Evolutionary conservation across 306 rosid species (phyloP).

Genomic region (Cucurbita moschata): DNA sequence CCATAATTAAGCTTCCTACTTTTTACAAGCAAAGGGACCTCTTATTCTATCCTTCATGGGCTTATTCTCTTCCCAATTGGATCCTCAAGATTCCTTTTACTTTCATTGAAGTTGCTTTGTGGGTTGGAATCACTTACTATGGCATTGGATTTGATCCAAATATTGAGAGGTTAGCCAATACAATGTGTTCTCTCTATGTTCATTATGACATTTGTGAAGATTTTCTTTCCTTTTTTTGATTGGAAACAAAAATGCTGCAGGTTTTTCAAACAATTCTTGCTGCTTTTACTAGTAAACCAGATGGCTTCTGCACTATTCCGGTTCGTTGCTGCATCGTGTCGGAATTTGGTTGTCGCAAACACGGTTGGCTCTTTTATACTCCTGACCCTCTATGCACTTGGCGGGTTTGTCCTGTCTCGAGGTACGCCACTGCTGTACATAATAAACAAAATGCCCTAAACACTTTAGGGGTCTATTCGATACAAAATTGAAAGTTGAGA

Average conservation of each 20-base stretch:
- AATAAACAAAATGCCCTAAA: background rate
- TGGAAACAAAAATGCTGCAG: conserved; percentile 14
- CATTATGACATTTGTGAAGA: background rate
- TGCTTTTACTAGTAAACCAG: conserved; percentile 34
- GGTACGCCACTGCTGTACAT: conserved; percentile 17
- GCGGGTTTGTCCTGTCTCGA: conserved; percentile 60
- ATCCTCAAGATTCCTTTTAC: conserved; percentile 44
- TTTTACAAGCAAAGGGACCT: conserved; percentile 60
- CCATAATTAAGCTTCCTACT: conserved; percentile 44
- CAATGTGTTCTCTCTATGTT: background rate
- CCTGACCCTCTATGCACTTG: conserved; percentile 26
- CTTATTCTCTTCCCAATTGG: conserved; percentile 50
- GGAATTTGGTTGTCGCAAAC: conserved; percentile 38
- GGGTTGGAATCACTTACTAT: conserved; percentile 51
- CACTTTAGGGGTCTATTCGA: background rate
- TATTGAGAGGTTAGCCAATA: conserved; percentile 27
- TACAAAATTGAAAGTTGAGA: background rate
- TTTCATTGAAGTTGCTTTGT: conserved; percentile 32
- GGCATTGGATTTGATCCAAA: conserved; percentile 47
- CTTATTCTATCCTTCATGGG: conserved; percentile 54
- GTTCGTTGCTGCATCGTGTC: conserved; percentile 28
- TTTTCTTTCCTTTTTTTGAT: background rate
- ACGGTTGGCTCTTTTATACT: conserved; percentile 45
- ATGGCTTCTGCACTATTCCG: conserved; percentile 58
- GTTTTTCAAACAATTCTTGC: conserved; percentile 38